These are phyloP conservation scores for Phytophthora multivora DNA, from an alignment of 352 stramenopile species.

Conservation along the genomic window DNA sequence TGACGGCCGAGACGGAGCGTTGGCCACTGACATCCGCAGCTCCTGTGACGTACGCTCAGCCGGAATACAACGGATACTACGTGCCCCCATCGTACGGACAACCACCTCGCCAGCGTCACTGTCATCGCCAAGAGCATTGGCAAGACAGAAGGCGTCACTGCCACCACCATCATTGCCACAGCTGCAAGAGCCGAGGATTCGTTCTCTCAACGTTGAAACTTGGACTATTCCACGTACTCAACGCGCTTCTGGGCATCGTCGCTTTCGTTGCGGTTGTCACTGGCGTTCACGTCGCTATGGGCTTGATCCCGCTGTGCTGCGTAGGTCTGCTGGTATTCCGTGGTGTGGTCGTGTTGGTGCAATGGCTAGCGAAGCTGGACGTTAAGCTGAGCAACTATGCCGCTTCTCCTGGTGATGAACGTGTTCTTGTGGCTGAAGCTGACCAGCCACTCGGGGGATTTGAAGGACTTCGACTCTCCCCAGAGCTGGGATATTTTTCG, in stretches of 20 bases:
- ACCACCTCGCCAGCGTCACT: conserved; percentile 12
- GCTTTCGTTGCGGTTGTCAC: conserved; percentile 56
- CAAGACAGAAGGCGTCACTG: no score
- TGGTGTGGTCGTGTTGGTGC: conserved; percentile 48
- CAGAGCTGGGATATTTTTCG: conserved; percentile 57
- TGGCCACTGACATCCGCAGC: conserved; percentile 22
- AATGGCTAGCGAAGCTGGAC: conserved; percentile 56
- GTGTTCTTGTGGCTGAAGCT: conserved; percentile 48
- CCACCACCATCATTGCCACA: conserved; percentile 12
- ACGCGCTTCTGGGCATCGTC: conserved; percentile 55
- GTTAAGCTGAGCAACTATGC: conserved; percentile 74
- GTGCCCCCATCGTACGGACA: conserved; percentile 32
- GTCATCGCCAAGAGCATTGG: conserved; percentile 11
- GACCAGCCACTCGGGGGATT: conserved; percentile 44
- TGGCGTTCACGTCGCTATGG: conserved; percentile 40
- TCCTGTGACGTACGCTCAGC: conserved; percentile 15
- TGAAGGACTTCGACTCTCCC: conserved; percentile 47
- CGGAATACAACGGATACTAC: conserved; percentile 34
- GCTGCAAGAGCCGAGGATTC: conserved; percentile 25
- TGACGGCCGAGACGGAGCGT: conserved; percentile 24
- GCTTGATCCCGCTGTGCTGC: conserved; percentile 65
- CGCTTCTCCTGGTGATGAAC: conserved; percentile 41
- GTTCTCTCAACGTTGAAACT: conserved; percentile 55
- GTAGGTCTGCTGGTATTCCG: conserved; percentile 69
- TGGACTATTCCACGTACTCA: conserved; percentile 63